Conservation (phyloP, 345 rosid genomes). For the Sisymbrium altissimum region DNA sequence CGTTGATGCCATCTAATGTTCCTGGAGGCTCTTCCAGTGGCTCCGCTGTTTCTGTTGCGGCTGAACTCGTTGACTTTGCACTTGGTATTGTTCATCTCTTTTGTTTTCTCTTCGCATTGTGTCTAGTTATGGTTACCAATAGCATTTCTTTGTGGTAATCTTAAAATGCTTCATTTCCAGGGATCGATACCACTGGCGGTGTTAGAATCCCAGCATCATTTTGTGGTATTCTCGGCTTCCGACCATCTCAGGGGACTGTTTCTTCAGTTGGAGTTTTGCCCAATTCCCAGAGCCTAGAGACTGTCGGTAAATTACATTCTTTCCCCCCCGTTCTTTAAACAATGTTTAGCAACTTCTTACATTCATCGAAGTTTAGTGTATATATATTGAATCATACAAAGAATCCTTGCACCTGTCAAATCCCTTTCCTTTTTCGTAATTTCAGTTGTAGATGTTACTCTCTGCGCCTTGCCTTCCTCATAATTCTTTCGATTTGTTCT, state of each 20-base stretch:
- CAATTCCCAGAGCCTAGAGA: slow-evolving; percentile 81
- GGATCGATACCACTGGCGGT: slow-evolving; percentile 75
- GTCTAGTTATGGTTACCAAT: neutral
- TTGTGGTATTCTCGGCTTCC: slow-evolving; percentile 82
- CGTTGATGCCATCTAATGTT: slow-evolving; percentile 53
- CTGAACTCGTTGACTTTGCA: slow-evolving; percentile 83
- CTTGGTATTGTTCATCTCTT: slow-evolving; percentile 47
- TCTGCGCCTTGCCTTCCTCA: slow-evolving; percentile 4
- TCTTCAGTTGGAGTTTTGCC: slow-evolving; percentile 75
- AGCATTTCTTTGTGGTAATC: slow-evolving; percentile 7
- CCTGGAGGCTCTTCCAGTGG: slow-evolving; percentile 97
- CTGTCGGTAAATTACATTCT: slow-evolving; percentile 56
- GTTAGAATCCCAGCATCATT: slow-evolving; percentile 82
- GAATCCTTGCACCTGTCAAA: neutral
- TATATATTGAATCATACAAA: neutral
- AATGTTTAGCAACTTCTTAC: neutral
- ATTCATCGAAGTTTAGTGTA: neutral
- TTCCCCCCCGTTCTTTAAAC: neutral
- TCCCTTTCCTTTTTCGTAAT: neutral
- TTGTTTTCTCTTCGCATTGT: neutral
- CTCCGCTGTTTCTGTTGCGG: slow-evolving; percentile 91
- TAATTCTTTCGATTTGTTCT: slow-evolving; percentile 5
- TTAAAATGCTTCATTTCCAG: slow-evolving; percentile 36
- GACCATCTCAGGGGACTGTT: slow-evolving; percentile 88
- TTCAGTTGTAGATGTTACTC: neutral